These are phyloP conservation scores for Xylaria intraflava DNA, from an alignment of 495 filamentous ascomycete genomes.

Conservation along the genomic window DNA sequence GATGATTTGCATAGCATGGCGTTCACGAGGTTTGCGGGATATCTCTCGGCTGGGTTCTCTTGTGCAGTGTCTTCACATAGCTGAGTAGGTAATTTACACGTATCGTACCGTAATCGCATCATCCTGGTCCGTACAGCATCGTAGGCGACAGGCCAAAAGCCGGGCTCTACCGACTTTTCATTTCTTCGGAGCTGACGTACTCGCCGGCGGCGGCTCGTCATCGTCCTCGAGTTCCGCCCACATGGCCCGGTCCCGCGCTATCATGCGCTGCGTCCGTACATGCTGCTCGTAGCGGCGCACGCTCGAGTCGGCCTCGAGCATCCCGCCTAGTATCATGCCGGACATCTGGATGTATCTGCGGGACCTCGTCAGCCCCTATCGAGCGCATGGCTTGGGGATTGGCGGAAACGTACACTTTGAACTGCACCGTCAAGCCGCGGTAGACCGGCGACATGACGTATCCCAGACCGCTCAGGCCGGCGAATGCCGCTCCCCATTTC, in stretches of 20 bases:
- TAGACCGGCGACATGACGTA: constrained; percentile 66
- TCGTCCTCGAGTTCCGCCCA: constrained; percentile 38
- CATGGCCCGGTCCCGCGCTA: constrained; percentile 54
- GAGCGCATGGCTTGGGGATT: too few species aligned
- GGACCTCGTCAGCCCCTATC: constrained; percentile 1
- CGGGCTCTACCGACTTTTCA: not conserved
- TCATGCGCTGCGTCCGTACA: constrained; percentile 56
- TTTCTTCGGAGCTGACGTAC: constrained; percentile 1
- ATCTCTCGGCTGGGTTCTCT: not conserved
- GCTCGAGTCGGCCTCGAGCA: constrained; percentile 74
- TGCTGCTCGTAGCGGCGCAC: constrained; percentile 60
- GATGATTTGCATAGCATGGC: constrained; percentile 12
- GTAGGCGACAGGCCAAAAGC: not conserved
- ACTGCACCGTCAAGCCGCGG: constrained; percentile 75
- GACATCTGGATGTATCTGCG: constrained; percentile 76
- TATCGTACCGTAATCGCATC: constrained; percentile 1
- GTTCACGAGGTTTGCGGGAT: constrained; percentile 4
- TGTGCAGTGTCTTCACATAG: constrained; percentile 21
- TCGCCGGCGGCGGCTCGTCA: constrained; percentile 15
- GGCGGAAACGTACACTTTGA: constrained; percentile 62
- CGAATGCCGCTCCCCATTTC: constrained; percentile 60
- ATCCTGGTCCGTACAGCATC: not conserved
- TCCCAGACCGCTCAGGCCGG: constrained; percentile 47
- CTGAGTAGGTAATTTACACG: constrained; percentile 9
- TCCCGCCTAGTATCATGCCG: constrained; percentile 77